A percentile compares a stretch with the other conserved stretches of the same genome.
These are phyloP conservation scores for Chenopodium formosanum DNA, from an alignment of 148 eudicot species.

Conservation along the genomic window DNA sequence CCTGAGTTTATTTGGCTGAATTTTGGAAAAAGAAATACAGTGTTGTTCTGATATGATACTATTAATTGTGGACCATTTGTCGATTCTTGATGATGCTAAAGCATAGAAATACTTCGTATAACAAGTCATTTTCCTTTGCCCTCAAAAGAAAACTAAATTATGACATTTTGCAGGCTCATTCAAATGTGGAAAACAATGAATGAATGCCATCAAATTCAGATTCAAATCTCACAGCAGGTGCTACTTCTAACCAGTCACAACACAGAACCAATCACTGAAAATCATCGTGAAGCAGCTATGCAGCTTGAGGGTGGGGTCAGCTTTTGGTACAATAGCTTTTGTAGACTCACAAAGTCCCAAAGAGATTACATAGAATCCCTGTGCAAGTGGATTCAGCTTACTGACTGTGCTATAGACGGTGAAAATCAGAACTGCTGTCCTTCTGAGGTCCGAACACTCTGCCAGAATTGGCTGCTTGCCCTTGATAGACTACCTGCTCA, in stretches of 20 bases:
- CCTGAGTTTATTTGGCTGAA: too few species aligned
- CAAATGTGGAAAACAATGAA: slow-evolving; percentile 75
- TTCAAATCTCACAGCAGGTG: slow-evolving; percentile 61
- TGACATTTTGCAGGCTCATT: slow-evolving; percentile 41
- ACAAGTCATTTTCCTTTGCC: not conserved
- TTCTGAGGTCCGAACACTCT: slow-evolving; percentile 41
- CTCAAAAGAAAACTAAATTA: not conserved
- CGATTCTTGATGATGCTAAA: not conserved
- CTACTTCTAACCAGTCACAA: slow-evolving; percentile 41
- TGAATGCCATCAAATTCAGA: slow-evolving; percentile 68
- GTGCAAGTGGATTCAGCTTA: slow-evolving; percentile 56
- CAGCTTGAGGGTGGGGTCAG: slow-evolving; percentile 71
- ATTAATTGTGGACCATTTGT: too few species aligned
- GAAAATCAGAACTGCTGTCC: slow-evolving; percentile 28
- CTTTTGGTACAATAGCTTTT: slow-evolving; percentile 64
- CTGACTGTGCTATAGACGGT: slow-evolving; percentile 33
- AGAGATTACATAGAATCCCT: slow-evolving; percentile 55
- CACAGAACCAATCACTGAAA: slow-evolving; percentile 50
- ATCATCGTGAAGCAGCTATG: slow-evolving; percentile 57
- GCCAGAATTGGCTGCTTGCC: slow-evolving; percentile 61
- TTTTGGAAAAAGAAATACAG: too few species aligned
- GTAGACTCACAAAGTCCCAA: slow-evolving; percentile 56
- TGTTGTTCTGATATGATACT: too few species aligned
- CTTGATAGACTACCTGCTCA: slow-evolving; percentile 66
- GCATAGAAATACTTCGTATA: not conserved